Evolutionary conservation across 2,329 filamentous ascomycete genomes (phyloP), one percentile per base, ranked within the genome.

Genomic region (Aspergillus sp.): DNA sequence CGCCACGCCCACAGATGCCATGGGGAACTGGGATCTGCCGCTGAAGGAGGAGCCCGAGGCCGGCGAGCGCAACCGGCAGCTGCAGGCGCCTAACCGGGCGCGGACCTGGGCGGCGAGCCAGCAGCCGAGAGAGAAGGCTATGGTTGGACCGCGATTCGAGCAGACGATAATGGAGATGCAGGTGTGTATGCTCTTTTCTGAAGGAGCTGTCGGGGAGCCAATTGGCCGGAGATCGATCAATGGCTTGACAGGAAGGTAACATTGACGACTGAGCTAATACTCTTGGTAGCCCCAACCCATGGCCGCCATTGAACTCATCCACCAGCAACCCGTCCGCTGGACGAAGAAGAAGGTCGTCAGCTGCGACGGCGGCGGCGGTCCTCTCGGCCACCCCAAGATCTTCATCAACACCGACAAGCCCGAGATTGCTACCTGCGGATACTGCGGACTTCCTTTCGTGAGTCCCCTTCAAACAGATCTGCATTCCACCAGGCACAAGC

Each of bases 321-420:
- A 99, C 84, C 89, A 93, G 82, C 90, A 97, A 78, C 94, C 93
- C 20, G 95, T 99, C 39, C 85, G 87, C 76, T 99, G 95, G 94
- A 91, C 89, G 60, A 89, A 96, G 74, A 85, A 91, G 64, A 86
- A 88, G 62, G 78, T 90, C 52, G 94, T 96, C 54, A 87, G 88
- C 49, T 99, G 95, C 75, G 93, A 98, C 71, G 95, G 95, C 59
- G 95, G 94, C 60, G 93, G 93, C 67, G 95, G 94, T 50, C 89
- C 93, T 32, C 81, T 91, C 57, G 95, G 95, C 49, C 95, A 99
- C 77, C 95, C 95, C 53, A 86, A 87, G 72, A 90, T 99, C 79
- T 99, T 92, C 77, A 99, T 99, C 85, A 99, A 99, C 80, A 89
- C 90, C 67, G 95, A 99, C 80, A 98, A 97, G 84, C 91, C 95